These are phyloP conservation scores for Nannochloris sp. DNA, from an alignment of 139 green algal genomes.

Conservation along the genomic window DNA sequence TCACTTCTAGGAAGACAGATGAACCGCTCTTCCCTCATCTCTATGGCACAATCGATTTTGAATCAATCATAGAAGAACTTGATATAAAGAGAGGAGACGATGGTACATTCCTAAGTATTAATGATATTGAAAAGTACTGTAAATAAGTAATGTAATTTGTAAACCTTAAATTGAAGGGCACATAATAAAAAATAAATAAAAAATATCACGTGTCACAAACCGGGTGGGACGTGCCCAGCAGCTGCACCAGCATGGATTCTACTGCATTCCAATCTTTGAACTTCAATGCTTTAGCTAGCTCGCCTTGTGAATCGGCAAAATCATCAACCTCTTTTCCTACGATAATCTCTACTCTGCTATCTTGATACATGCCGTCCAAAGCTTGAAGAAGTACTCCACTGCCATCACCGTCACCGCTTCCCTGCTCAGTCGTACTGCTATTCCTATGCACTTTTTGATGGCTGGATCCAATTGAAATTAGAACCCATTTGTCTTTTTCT, in stretches of 20 bases:
- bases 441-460: not conserved
- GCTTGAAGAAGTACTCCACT: slow-evolving; percentile 2
- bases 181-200: too few species aligned
- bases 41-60: slow-evolving; percentile 55
- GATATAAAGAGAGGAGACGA: slow-evolving; percentile 15
- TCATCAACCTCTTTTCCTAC: too few species aligned
- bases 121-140: not conserved
- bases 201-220: too few species aligned
- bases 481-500: slow-evolving; percentile 10
- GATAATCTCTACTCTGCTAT: slow-evolving; percentile 16
- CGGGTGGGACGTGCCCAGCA: too few species aligned
- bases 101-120: slow-evolving; percentile 16
- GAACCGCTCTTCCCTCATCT: slow-evolving; percentile 58
- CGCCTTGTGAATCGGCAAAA: too few species aligned
- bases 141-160: too few species aligned
- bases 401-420: not conserved
- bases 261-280: not conserved
- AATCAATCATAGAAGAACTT: slow-evolving; percentile 31
- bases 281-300: not conserved
- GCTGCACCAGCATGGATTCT: too few species aligned
- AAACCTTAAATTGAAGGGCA: too few species aligned
- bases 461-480: not conserved
- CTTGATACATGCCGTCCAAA: slow-evolving; percentile 8
- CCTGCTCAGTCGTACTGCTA: not conserved
- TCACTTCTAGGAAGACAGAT: not conserved